A percentile compares a stretch with the other conserved stretches of the same genome.
phyloP scores from a whole-genome alignment of 257 asterid genomes.

The Nemophila menziesii region DNA sequence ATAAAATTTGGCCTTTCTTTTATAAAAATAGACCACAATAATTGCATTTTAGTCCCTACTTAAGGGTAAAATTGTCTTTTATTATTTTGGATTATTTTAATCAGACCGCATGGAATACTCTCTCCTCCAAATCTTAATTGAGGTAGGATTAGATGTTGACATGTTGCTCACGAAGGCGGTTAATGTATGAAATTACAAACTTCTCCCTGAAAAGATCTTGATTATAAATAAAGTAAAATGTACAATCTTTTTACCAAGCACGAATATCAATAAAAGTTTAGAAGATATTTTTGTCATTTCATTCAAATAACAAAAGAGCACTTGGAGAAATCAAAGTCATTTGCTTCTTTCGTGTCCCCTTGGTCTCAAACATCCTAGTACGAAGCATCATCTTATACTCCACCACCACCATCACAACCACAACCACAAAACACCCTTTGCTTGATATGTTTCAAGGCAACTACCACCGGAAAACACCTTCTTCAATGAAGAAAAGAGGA shows the following conservation, averaged over 20 bases:
- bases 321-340: not conserved
- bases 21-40: no score
- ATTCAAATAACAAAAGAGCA: no score
- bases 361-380: not conserved
- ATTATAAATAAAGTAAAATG: no score
- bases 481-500: no score
- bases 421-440: not conserved
- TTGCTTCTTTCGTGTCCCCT: not conserved
- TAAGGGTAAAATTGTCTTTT: no score
- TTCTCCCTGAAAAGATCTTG: not conserved
- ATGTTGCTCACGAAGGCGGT: not conserved
- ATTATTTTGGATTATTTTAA: not conserved
- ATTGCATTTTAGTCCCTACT: no score
- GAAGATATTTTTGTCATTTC: not conserved
- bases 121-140: not conserved
- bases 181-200: no score
- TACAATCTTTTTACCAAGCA: not conserved
- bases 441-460: constrained; percentile 13
- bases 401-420: no score
- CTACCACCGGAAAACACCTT: constrained; percentile 1
- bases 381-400: not conserved
- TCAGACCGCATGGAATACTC: no score
- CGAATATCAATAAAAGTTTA: not conserved
- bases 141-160: not conserved
- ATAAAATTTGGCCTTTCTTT: no score